These are phyloP conservation scores for Coemansia sp. DNA, from an alignment of 192 early-diverging fungal genomes.

Conservation along the genomic window DNA sequence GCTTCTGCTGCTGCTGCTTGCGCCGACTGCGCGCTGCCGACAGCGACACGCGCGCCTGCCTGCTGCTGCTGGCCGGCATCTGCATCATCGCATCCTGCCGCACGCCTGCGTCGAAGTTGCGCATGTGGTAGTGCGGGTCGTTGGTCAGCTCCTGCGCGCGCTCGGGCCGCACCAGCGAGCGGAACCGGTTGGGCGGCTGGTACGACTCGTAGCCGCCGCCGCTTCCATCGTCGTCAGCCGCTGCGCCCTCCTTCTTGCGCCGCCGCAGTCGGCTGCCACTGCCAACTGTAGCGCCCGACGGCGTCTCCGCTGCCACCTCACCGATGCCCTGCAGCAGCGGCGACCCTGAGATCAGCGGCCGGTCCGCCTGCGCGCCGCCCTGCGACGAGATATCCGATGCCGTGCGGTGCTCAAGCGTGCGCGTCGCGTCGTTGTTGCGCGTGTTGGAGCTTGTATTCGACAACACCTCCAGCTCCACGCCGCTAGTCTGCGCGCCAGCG, in stretches of 20 bases:
- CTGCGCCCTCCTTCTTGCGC: slow-evolving; percentile 14
- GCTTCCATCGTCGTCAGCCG: slow-evolving; percentile 21
- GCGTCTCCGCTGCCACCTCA: slow-evolving; percentile 26
- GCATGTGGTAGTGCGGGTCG: slow-evolving; percentile 13
- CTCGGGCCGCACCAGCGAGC: slow-evolving; percentile 72
- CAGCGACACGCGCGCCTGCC: slow-evolving; percentile 26
- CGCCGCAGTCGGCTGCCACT: slow-evolving; percentile 33
- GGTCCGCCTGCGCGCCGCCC: slow-evolving; percentile 35
- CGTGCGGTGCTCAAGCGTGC: slow-evolving; percentile 48
- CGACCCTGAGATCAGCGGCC: slow-evolving; percentile 43
- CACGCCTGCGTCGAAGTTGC: slow-evolving; percentile 13
- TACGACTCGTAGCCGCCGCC: slow-evolving; percentile 28
- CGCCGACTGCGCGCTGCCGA: slow-evolving; percentile 37
- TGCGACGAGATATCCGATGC: slow-evolving; percentile 52
- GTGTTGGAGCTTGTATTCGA: slow-evolving; percentile 51
- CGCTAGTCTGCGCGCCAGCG: not conserved
- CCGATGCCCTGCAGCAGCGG: slow-evolving; percentile 45
- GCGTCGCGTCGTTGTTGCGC: slow-evolving; percentile 38
- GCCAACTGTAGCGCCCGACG: slow-evolving; percentile 7
- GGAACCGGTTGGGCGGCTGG: slow-evolving; percentile 54
- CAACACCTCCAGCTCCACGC: slow-evolving; percentile 51
- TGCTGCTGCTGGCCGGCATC: slow-evolving; percentile 16
- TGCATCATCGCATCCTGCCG: slow-evolving; percentile 22
- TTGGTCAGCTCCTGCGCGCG: slow-evolving; percentile 51
- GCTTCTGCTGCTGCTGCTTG: slow-evolving; percentile 32